Evolutionary conservation across 2,329 filamentous ascomycete genomes (phyloP).

Genomic region (Aspergillus texensis): DNA sequence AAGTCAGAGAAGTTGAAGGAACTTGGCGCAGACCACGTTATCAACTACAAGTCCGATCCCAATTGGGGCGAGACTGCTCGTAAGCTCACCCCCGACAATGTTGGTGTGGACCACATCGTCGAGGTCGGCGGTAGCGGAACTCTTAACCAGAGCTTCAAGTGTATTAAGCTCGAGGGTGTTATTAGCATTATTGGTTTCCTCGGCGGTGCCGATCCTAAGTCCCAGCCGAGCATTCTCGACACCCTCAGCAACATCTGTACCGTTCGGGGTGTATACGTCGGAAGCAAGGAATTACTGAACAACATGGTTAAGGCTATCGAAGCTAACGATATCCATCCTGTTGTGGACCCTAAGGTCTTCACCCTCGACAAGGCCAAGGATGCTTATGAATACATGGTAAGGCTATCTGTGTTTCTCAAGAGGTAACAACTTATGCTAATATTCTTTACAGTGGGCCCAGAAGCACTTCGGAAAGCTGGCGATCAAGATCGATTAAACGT

Average conservation of each 20-base stretch:
- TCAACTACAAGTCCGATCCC: constrained; percentile 63
- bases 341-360: constrained; percentile 62
- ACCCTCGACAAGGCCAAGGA: constrained; percentile 54
- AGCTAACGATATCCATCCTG: constrained; percentile 60
- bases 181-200: constrained; percentile 62
- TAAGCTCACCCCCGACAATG: constrained; percentile 50
- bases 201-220: constrained; percentile 49
- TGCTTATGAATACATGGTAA: constrained; percentile 58
- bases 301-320: constrained; percentile 64
- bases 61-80: constrained; percentile 65
- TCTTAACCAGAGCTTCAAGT: constrained; percentile 58
- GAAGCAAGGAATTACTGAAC: constrained; percentile 58
- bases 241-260: constrained; percentile 55
- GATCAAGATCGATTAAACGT: constrained; percentile 46
- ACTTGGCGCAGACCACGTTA: constrained; percentile 60
- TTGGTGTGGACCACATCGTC: constrained; percentile 64
- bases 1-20: constrained; percentile 57
- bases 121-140: constrained; percentile 70
- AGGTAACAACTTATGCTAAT: constrained; percentile 22
- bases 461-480: constrained; percentile 60
- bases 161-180: constrained; percentile 57
- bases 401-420: constrained; percentile 10
- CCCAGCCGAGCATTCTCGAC: constrained; percentile 57
- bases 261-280: constrained; percentile 61
- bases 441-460: constrained; percentile 44